These are phyloP conservation scores for Suillus spraguei DNA, from an alignment of 768 basidiomycete species.

Conservation along the genomic window DNA sequence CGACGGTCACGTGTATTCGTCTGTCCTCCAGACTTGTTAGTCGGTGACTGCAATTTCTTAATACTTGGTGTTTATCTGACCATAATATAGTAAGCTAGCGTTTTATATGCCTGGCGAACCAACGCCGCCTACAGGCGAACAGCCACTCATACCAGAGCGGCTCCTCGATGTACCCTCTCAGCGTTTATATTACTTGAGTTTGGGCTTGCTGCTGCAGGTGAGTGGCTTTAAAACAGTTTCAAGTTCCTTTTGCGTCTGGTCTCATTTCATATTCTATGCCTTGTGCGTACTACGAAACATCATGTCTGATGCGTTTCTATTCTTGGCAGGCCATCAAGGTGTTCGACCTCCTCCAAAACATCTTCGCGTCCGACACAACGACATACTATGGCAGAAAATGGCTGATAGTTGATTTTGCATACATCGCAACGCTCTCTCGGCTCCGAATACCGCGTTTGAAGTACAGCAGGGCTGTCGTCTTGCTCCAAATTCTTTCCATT, in stretches of 20 bases:
- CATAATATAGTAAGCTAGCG: slow-evolving; percentile 1
- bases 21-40: not conserved
- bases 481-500: slow-evolving; percentile 60
- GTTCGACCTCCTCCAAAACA: slow-evolving; percentile 63
- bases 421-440: slow-evolving; percentile 55
- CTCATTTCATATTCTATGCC: not conserved
- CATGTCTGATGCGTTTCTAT: not conserved
- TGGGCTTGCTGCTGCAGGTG: slow-evolving; percentile 80
- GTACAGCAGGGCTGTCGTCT: slow-evolving; percentile 63
- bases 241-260: not conserved
- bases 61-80: not conserved
- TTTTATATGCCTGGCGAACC: slow-evolving; percentile 13
- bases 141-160: slow-evolving; percentile 70
- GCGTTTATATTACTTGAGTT: slow-evolving; percentile 74
- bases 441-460: slow-evolving; percentile 76
- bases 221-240: slow-evolving; percentile 17
- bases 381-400: slow-evolving; percentile 61
- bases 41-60: slow-evolving; percentile 6
- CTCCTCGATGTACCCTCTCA: slow-evolving; percentile 79
- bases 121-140: slow-evolving; percentile 19
- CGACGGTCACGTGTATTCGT: slow-evolving; percentile 9
- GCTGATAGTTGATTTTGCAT: slow-evolving; percentile 69
- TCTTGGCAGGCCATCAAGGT: slow-evolving; percentile 68
- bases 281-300: not conserved
- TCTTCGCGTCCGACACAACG: slow-evolving; percentile 47